These are phyloP conservation scores for Fusarium acutatum DNA, from an alignment of 2,329 filamentous ascomycete genomes.

Conservation along the genomic window DNA sequence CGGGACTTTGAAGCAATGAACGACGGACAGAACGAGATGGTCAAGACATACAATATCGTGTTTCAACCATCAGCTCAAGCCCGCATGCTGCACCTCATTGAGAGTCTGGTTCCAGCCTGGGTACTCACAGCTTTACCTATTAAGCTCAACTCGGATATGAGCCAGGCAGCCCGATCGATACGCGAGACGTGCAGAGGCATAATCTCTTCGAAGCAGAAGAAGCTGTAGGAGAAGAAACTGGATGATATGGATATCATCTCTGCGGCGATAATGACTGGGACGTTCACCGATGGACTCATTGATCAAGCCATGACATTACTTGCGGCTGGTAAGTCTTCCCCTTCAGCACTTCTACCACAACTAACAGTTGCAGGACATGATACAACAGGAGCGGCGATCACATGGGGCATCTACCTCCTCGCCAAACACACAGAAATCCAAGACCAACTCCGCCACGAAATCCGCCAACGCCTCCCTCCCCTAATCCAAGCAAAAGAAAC, in stretches of 20 bases:
- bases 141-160: conserved; percentile 74
- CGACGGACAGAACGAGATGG: conserved; percentile 67
- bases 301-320: conserved; percentile 93
- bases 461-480: conserved; percentile 68
- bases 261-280: conserved; percentile 77
- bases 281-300: conserved; percentile 78
- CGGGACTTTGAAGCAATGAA: conserved; percentile 73
- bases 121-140: conserved; percentile 71
- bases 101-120: conserved; percentile 67
- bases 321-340: conserved; percentile 47
- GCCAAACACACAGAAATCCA: conserved; percentile 72
- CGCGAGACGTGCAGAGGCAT: conserved; percentile 72
- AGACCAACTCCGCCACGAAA: conserved; percentile 71
- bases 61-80: conserved; percentile 62
- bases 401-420: conserved; percentile 76
- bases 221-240: conserved; percentile 54
- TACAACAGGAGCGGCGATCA: conserved; percentile 77
- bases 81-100: conserved; percentile 65
- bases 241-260: conserved; percentile 78
- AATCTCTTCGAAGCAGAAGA: conserved; percentile 73
- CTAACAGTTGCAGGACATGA: conserved; percentile 65
- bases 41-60: conserved; percentile 61
- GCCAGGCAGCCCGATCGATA: conserved; percentile 64
- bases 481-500: conserved; percentile 40
- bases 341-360: accelerated